Conservation (phyloP, 805 yeast genomes). For the Lachancea sp. region DNA sequence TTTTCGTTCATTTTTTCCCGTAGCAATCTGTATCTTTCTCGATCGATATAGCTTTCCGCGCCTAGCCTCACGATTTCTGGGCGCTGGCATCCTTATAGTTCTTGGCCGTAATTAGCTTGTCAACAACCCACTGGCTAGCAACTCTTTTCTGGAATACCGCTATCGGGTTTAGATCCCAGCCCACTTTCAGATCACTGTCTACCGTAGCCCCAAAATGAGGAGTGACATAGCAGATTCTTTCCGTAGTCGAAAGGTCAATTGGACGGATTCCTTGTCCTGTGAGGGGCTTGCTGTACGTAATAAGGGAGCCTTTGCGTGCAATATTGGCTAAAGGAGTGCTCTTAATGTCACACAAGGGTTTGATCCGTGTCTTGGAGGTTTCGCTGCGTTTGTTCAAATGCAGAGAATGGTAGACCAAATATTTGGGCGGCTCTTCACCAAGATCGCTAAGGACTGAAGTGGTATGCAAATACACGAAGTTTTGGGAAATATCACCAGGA, state of each 20-base stretch:
- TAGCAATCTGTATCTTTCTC: background rate
- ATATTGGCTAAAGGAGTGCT: slow-evolving; percentile 74
- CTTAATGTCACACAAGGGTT: slow-evolving; percentile 66
- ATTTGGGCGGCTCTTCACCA: slow-evolving; percentile 73
- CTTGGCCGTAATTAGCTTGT: slow-evolving; percentile 29
- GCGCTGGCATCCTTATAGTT: slow-evolving; percentile 16
- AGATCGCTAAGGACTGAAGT: slow-evolving; percentile 51
- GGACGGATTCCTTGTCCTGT: slow-evolving; percentile 83
- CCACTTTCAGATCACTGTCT: slow-evolving; percentile 71
- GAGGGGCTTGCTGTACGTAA: slow-evolving; percentile 84
- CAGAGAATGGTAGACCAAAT: slow-evolving; percentile 64
- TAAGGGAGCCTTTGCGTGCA: slow-evolving; percentile 61
- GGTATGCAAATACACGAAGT: slow-evolving; percentile 73
- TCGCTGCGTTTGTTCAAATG: slow-evolving; percentile 46
- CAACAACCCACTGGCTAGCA: slow-evolving; percentile 59
- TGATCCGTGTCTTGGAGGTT: slow-evolving; percentile 54
- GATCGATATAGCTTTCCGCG: background rate
- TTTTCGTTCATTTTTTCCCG: background rate
- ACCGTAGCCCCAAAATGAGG: slow-evolving; percentile 83
- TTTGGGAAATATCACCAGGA: slow-evolving; percentile 40
- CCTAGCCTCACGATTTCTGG: background rate
- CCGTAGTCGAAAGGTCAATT: slow-evolving; percentile 53
- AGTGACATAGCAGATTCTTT: slow-evolving; percentile 81
- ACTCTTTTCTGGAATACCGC: slow-evolving; percentile 67
- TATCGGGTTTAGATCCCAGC: slow-evolving; percentile 85